phyloP scores from a whole-genome alignment of 129 eudicot species.

The Flaveria robusta region DNA sequence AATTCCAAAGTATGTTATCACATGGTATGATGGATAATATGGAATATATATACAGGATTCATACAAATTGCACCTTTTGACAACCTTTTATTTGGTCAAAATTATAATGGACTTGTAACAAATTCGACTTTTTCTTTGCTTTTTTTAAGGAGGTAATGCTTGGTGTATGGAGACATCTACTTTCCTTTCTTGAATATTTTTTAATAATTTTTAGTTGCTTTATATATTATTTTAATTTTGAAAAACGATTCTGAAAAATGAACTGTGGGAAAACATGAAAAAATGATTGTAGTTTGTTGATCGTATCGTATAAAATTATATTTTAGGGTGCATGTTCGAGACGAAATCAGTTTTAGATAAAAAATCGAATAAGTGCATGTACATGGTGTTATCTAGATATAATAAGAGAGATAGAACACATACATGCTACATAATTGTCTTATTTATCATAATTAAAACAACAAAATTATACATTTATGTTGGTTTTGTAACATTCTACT shows the following conservation, averaged over 20 bases:
- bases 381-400: neutral
- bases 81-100: conserved; percentile 14
- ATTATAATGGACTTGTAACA: conserved; percentile 30
- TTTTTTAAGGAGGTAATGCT: conserved; percentile 35
- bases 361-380: neutral
- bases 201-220: neutral
- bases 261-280: neutral
- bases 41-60: conserved; percentile 17
- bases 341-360: neutral
- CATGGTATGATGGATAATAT: conserved; percentile 7
- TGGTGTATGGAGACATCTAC: conserved; percentile 32
- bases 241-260: too few relatives aligned
- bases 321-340: neutral
- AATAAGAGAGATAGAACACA: neutral
- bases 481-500: neutral
- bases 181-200: neutral
- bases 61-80: conserved; percentile 16
- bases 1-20: neutral
- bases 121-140: conserved; percentile 25
- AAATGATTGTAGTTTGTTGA: neutral
- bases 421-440: neutral
- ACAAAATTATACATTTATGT: neutral
- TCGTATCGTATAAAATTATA: neutral
- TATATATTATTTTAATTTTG: too few relatives aligned
- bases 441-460: neutral